Base-by-base conservation (phyloP, 78 protist genomes). In the Dictyostelium citrinum region DNA sequence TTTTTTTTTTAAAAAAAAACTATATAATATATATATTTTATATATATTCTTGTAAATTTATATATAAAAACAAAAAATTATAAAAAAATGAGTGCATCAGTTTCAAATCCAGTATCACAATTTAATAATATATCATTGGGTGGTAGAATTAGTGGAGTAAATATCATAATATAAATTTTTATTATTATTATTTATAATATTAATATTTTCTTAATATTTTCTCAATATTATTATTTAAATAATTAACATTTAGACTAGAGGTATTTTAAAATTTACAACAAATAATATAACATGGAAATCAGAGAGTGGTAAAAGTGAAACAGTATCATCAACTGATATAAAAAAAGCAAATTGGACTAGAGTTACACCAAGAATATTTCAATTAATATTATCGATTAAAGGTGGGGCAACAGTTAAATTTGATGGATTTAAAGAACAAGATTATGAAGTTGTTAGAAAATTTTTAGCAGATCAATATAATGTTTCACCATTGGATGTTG, bases 391-490 rank as follows among this genome's bases (percentile, higher is more conserved):
- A 20, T 17, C 45, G 31, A 31, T 88, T 2, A 78, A 68, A 39
- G 79, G 81, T 49, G 93, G 85, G 3, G 22, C 78, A 29, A 10
- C 29, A 8, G 55, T 88, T 43, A 88, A 88, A 61, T 91, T 83
- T 71, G 95, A 91, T 91, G 95, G 95, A 11, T 91, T 91, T 71
- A 91, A 77, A 76, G 95, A 91, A 22, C 91, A 71, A 12, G 95
- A 83, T 17, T 76, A 37, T 76, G 91, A 83, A 49, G 17, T 55
- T 0, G 16, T 91, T 46, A 84, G 67, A 58, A 82, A 81, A 22
- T 64, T 24, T 71, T 33, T 91, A n/a, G 12, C 5, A 29, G 90
- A 81, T 37, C 61, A 74, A 10, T 74, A 49, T 37, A 41, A 27
- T n/a, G 29, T 83, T 5, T 61, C 82, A 74, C 71, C 82, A 74